Evolutionary conservation across 1,284 basidiomycete species (phyloP), one percentile per base, ranked within the genome.

Genomic region (Trichosporon faecale): DNA sequence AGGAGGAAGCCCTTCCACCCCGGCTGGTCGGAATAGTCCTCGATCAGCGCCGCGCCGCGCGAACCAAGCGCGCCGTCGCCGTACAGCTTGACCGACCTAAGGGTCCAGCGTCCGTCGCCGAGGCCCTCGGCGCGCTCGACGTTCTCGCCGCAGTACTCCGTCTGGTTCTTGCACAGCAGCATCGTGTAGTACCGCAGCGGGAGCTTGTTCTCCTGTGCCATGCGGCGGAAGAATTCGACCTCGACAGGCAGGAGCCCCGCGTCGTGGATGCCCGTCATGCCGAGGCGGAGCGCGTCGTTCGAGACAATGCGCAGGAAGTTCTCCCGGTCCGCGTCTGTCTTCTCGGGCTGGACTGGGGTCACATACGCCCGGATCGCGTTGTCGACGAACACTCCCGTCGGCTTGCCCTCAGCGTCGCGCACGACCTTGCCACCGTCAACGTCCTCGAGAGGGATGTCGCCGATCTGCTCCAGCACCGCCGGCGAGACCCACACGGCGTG

Each of bases 401-500:
- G 91, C 3, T 85, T 85, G 6, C 91, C 91, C 27, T 85, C 69
- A 0, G 77, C 72, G 75, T 91, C 89, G 1, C 91, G 87, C 5
- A 93, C 81, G 66, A 97, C 90, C 29, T 89, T 82, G 0, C 94
- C 94, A 12, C 94, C 94, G 8, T 89, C 86, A 0, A 93, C 86
- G 12, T 86, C 79, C 11, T 85, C 77, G 0, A 89, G 88, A 1
- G 90, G 83, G 16, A 83, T 66, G 0, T 85, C 77, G 0, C 85
- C 83, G 74, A 92, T 86, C 16, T 89, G 77, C 18, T 88, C 86
- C 2, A 95, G 82, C 0, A 92, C 88, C 0, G 87, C 74, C 0
- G 76, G 74, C 0, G 91, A 94, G 4, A 95, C 90, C 94, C 94
- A 97, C 18, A 88, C 83, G 0, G 93, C 93, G 78, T 97, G 94